These are phyloP conservation scores for Hygrophila difformis DNA, from an alignment of 257 asterid species.

Conservation along the genomic window DNA sequence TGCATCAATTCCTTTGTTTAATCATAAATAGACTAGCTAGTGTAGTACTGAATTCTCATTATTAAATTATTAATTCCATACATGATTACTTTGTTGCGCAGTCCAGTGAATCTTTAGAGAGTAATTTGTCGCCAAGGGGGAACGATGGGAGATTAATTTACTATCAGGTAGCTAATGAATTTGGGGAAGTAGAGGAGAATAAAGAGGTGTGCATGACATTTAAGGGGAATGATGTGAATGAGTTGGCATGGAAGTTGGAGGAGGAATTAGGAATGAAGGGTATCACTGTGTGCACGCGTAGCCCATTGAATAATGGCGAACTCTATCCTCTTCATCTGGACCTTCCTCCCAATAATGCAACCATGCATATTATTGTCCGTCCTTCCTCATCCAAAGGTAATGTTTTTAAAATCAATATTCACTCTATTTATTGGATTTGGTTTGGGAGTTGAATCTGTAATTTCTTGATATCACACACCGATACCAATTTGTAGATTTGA, in stretches of 20 bases:
- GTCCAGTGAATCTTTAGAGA: slow-evolving; percentile 55
- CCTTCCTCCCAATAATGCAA: slow-evolving; percentile 84
- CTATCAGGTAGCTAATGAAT: slow-evolving; percentile 47
- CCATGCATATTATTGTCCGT: slow-evolving; percentile 58
- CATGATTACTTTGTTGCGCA: no score
- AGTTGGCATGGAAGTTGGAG: slow-evolving; percentile 44
- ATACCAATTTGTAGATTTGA: no score
- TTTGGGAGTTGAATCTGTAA: no score
- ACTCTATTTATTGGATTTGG: no score
- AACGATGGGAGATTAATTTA: slow-evolving; percentile 62
- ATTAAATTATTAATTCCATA: no score
- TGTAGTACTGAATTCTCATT: no score
- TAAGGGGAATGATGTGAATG: slow-evolving; percentile 57
- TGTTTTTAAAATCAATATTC: no score
- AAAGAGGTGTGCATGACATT: slow-evolving; percentile 61
- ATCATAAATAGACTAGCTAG: no score
- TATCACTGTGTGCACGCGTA: slow-evolving; percentile 56
- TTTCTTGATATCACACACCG: no score
- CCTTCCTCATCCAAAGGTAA: slow-evolving; percentile 63
- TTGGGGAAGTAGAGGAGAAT: slow-evolving; percentile 54
- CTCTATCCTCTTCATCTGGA: slow-evolving; percentile 88
- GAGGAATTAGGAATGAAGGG: slow-evolving; percentile 55
- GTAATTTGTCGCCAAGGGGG: slow-evolving; percentile 60
- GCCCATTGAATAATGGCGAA: slow-evolving; percentile 77
- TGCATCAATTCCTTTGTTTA: no score